Percentiles rank a stretch among this genome's conserved stretches.
These are phyloP conservation scores for Bryoglossum gracile DNA, from an alignment of 495 filamentous ascomycete genomes.

Conservation along the genomic window DNA sequence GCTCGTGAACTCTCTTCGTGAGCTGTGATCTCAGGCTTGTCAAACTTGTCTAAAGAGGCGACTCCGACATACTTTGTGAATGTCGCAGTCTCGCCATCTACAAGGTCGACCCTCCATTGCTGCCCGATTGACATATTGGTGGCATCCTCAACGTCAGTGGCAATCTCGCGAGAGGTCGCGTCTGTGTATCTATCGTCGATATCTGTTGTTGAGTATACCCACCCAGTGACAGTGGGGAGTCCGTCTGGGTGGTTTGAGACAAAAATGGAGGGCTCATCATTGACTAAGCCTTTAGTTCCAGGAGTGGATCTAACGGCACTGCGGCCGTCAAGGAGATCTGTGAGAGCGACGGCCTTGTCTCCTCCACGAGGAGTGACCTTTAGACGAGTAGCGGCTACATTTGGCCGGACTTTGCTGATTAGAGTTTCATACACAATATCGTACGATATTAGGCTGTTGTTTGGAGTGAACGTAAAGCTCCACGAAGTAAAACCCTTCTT, in stretches of 20 bases:
- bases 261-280: conserved; percentile 34
- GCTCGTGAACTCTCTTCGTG: conserved; percentile 23
- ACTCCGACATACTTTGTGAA: conserved; percentile 46
- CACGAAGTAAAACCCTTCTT: conserved; percentile 53
- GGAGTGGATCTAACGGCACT: conserved; percentile 40
- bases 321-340: conserved; percentile 45
- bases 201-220: conserved; percentile 38
- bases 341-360: conserved; percentile 32
- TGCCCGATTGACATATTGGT: conserved; percentile 44
- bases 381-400: conserved; percentile 35
- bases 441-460: conserved; percentile 37
- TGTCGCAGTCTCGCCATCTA: conserved; percentile 30
- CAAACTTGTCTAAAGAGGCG: conserved; percentile 45
- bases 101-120: conserved; percentile 32
- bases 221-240: conserved; percentile 40
- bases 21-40: conserved; percentile 28
- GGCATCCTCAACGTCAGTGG: conserved; percentile 15
- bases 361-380: conserved; percentile 31
- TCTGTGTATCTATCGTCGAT: conserved; percentile 25
- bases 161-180: conserved; percentile 21
- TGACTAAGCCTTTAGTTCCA: conserved; percentile 31
- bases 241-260: conserved; percentile 38
- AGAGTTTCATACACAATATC: conserved; percentile 48
- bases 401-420: conserved; percentile 28
- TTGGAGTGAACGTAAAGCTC: conserved; percentile 58